phyloP scores from a whole-genome alignment of 345 rosid species.

The Pistacia integerrima region DNA sequence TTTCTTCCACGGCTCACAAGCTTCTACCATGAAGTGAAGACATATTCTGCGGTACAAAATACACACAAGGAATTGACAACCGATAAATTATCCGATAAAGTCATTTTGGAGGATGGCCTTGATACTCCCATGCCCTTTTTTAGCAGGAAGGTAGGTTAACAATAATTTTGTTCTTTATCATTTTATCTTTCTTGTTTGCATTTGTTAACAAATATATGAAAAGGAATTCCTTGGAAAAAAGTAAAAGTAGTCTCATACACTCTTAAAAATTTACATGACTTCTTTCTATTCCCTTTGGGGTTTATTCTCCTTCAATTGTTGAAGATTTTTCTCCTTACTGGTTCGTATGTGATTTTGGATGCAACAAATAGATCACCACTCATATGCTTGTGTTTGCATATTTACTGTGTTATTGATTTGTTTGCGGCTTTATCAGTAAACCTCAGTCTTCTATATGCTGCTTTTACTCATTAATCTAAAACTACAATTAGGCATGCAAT shows the following conservation, averaged over 20 bases:
- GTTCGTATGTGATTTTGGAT: neutral
- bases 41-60: neutral
- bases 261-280: neutral
- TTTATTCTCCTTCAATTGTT: neutral
- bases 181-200: neutral
- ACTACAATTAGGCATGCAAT: neutral
- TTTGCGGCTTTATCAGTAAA: neutral
- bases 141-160: neutral
- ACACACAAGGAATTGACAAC: neutral
- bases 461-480: neutral
- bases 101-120: neutral
- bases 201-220: neutral
- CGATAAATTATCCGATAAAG: neutral
- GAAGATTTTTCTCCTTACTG: neutral
- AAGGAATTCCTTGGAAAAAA: neutral
- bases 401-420: neutral
- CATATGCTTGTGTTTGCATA: neutral
- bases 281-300: neutral
- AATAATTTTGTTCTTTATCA: neutral
- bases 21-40: neutral
- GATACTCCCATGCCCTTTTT: neutral
- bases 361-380: neutral
- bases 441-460: neutral
- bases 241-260: neutral
- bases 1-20: neutral